Percentiles rank a stretch among this genome's conserved stretches.
phyloP scores from a whole-genome alignment of 306 rosid genomes.

The Lupinus albus region DNA sequence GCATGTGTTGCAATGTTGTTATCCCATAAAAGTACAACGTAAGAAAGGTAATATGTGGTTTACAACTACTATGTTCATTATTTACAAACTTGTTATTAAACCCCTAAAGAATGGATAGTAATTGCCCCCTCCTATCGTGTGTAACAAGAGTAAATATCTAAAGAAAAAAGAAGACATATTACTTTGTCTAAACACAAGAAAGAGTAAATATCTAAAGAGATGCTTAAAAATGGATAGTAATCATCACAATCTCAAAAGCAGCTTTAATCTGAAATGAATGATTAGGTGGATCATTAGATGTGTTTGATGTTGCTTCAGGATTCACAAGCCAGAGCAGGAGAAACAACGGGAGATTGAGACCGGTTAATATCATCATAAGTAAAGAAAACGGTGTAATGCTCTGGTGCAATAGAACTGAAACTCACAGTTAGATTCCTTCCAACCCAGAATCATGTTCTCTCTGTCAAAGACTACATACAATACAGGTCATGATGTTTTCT shows the following conservation, averaged over 20 bases:
- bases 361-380: conserved; percentile 44
- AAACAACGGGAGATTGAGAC: conserved; percentile 42
- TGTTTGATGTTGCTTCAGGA: conserved; percentile 58
- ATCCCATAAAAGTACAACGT: background rate
- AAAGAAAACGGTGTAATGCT: background rate
- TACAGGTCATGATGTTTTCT: conserved; percentile 97
- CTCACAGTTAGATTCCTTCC: conserved; percentile 82
- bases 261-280: conserved; percentile 52
- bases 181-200: conserved; percentile 39
- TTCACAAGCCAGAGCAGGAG: conserved; percentile 48
- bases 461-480: conserved; percentile 82
- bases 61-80: conserved; percentile 33
- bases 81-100: conserved; percentile 47
- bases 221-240: conserved; percentile 55
- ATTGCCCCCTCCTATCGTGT: conserved; percentile 39
- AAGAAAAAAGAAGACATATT: conserved; percentile 13
- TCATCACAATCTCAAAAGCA: conserved; percentile 31
- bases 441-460: conserved; percentile 68
- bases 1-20: background rate
- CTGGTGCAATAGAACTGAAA: conserved; percentile 23
- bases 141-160: background rate
- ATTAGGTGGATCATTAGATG: conserved; percentile 33
- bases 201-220: conserved; percentile 27
- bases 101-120: conserved; percentile 38
- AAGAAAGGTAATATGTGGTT: conserved; percentile 28